phyloP scores from a whole-genome alignment of 306 rosid genomes.

The Inga oerstediana region DNA sequence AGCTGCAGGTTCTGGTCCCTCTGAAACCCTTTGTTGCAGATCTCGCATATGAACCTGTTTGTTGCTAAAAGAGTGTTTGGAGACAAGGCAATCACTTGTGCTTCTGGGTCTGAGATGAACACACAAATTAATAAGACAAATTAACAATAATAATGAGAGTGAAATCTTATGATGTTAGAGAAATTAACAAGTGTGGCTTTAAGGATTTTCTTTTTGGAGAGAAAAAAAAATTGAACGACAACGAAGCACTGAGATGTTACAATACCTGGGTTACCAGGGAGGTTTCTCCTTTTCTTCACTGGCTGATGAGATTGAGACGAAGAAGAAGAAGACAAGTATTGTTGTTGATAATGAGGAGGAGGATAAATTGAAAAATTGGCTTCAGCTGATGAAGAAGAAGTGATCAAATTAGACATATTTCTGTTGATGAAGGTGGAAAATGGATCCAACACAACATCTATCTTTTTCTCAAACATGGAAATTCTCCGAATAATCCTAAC shows the following conservation, averaged over 20 bases:
- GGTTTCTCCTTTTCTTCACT: conserved; percentile 82
- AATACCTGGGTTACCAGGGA: conserved; percentile 97
- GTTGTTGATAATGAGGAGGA: conserved; percentile 39
- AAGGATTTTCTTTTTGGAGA: neutral
- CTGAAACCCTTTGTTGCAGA: conserved; percentile 94
- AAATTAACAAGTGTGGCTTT: neutral
- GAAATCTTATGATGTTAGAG: neutral
- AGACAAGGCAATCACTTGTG: conserved; percentile 85
- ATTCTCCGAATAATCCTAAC: conserved; percentile 29
- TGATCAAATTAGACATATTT: conserved; percentile 87
- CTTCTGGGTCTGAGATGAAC: conserved; percentile 75
- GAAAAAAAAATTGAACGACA: neutral
- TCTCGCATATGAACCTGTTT: conserved; percentile 87
- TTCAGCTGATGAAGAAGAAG: conserved; percentile 60
- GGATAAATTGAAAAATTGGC: conserved; percentile 66
- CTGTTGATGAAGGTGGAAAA: conserved; percentile 52
- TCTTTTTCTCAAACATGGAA: conserved; percentile 28
- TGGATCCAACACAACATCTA: conserved; percentile 52
- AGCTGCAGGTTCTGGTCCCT: conserved; percentile 97
- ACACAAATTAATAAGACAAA: neutral
- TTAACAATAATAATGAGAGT: neutral
- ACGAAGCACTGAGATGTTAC: neutral
- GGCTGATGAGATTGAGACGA: conserved; percentile 58
- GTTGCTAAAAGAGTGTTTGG: conserved; percentile 85
- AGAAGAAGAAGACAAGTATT: conserved; percentile 39